Conservation (phyloP, 2,329 filamentous ascomycete genomes). For the Sphaerulina musiva region DNA sequence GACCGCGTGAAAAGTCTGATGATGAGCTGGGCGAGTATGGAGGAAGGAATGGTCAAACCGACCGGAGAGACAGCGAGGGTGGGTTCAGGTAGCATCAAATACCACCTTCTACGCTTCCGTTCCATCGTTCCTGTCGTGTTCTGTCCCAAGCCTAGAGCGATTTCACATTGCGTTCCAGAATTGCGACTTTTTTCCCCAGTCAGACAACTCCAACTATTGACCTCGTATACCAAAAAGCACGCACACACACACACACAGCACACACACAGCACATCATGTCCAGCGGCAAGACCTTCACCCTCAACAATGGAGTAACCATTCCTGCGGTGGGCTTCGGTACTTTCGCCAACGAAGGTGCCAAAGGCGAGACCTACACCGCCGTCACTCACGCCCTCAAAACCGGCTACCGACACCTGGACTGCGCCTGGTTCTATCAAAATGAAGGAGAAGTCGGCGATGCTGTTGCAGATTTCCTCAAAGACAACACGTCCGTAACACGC, state of each 20-base stretch:
- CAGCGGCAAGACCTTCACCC: conserved; percentile 46
- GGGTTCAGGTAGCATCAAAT: neutral
- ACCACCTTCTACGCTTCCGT: neutral
- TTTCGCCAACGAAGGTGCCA: conserved; percentile 58
- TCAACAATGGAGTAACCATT: conserved; percentile 55
- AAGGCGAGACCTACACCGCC: conserved; percentile 53
- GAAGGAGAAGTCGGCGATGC: conserved; percentile 50
- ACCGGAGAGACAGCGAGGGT: neutral
- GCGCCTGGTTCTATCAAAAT: conserved; percentile 51
- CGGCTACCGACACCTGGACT: conserved; percentile 52
- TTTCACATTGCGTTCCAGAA: neutral
- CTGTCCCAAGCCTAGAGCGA: neutral
- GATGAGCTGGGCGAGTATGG: neutral
- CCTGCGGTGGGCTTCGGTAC: conserved; percentile 60
- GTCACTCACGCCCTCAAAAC: conserved; percentile 45
- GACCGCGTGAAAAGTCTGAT: conserved; percentile 6
- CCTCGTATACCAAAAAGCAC: neutral
- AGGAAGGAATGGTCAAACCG: neutral
- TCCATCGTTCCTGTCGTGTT: neutral
- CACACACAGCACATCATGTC: conserved; percentile 47
- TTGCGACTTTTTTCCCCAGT: too few species aligned
- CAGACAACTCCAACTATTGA: neutral
- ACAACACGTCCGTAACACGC: conserved; percentile 42
- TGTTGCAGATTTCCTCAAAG: conserved; percentile 50
- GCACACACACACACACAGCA: too few species aligned